These are phyloP conservation scores for Fusarium chaquense DNA, from an alignment of 2,329 filamentous ascomycete genomes.

Conservation along the genomic window DNA sequence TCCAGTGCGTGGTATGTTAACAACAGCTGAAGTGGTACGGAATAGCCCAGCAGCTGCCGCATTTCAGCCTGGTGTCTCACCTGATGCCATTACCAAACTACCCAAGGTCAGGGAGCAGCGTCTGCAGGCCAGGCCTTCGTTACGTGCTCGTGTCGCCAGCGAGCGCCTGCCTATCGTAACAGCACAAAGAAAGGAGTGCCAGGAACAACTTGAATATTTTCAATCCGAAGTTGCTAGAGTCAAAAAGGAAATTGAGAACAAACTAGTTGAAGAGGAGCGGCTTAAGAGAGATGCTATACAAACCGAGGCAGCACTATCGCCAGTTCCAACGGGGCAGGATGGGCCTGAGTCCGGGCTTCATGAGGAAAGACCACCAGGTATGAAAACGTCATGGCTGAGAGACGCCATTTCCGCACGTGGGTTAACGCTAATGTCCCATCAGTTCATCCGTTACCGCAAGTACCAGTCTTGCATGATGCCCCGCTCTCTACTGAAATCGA, in stretches of 20 bases:
- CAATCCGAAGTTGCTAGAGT: slow-evolving; percentile 62
- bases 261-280: slow-evolving; percentile 51
- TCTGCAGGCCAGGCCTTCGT: slow-evolving; percentile 30
- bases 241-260: slow-evolving; percentile 61
- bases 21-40: background rate
- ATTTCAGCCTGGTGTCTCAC: slow-evolving; percentile 13
- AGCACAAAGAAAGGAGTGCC: slow-evolving; percentile 51
- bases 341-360: slow-evolving; percentile 13
- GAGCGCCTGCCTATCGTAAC: slow-evolving; percentile 55
- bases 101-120: slow-evolving; percentile 33
- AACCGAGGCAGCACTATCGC: slow-evolving; percentile 22
- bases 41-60: slow-evolving; percentile 15
- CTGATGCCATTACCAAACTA: slow-evolving; percentile 12
- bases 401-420: slow-evolving; percentile 2
- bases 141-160: slow-evolving; percentile 52
- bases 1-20: slow-evolving; percentile 1
- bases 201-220: slow-evolving; percentile 61
- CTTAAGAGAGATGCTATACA: slow-evolving; percentile 48
- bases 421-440: slow-evolving; percentile 26
- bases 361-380: slow-evolving; percentile 28
- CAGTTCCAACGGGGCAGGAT: slow-evolving; percentile 3
- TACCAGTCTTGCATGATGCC: background rate
- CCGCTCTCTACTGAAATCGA: background rate
- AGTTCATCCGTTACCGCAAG: slow-evolving; percentile 22
- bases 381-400: background rate